These are phyloP conservation scores for Fragilariopsis cylindrus DNA, from an alignment of 108 stramenopile species.

Conservation along the genomic window DNA sequence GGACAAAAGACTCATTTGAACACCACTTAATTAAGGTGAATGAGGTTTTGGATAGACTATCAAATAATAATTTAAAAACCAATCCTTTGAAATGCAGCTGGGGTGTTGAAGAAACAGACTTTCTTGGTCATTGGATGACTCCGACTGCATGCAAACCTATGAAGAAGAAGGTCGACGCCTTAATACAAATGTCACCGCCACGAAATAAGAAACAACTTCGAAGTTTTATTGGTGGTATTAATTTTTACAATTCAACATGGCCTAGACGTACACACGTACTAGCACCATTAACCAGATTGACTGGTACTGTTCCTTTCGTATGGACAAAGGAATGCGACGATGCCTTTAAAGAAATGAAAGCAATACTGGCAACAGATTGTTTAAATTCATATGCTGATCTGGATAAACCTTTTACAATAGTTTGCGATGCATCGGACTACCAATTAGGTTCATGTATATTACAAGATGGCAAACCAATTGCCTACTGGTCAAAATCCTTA, in stretches of 20 bases:
- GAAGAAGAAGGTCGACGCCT: slow-evolving; percentile 44
- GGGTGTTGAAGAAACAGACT: slow-evolving; percentile 32
- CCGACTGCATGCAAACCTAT: slow-evolving; percentile 34
- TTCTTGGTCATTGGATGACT: slow-evolving; percentile 38
- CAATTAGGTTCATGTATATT: slow-evolving; percentile 46
- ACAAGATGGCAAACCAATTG: slow-evolving; percentile 43
- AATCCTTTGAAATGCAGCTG: slow-evolving; percentile 31
- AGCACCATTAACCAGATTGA: slow-evolving; percentile 29
- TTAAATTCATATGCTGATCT: slow-evolving; percentile 43
- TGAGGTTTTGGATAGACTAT: background rate
- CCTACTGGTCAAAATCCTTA: slow-evolving; percentile 42
- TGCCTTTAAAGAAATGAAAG: slow-evolving; percentile 53
- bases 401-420: slow-evolving; percentile 47
- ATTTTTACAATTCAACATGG: slow-evolving; percentile 50
- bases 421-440: slow-evolving; percentile 46
- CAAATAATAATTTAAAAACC: slow-evolving; percentile 11
- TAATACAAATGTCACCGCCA: slow-evolving; percentile 32
- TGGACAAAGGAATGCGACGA: slow-evolving; percentile 19
- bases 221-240: slow-evolving; percentile 45
- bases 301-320: slow-evolving; percentile 9
- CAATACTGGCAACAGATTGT: slow-evolving; percentile 31
- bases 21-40: slow-evolving; percentile 25
- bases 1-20: slow-evolving; percentile 20
- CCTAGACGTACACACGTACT: slow-evolving; percentile 29
- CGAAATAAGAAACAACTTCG: slow-evolving; percentile 34